Evolutionary conservation across 129 eudicot genomes (phyloP).

Genomic region (Helichrysum umbraculigerum): DNA sequence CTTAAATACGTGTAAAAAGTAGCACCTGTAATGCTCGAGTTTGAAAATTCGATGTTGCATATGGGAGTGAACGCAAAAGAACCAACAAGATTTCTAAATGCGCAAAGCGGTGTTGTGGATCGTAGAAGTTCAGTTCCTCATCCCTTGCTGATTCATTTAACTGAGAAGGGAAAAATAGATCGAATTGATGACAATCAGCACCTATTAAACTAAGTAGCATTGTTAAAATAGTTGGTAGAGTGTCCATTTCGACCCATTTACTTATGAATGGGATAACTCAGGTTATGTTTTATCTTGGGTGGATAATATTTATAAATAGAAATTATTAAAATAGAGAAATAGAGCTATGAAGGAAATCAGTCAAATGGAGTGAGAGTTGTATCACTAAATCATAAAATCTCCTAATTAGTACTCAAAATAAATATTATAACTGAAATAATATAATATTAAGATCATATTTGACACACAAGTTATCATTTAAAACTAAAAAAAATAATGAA

Average conservation of each 20-base stretch:
- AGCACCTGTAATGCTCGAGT: slow-evolving; percentile 82
- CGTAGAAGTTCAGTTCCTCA: slow-evolving; percentile 79
- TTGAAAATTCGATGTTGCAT: slow-evolving; percentile 62
- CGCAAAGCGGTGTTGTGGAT: slow-evolving; percentile 85
- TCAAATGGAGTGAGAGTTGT: not conserved
- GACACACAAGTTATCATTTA: not conserved
- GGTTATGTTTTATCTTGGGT: not conserved
- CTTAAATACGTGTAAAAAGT: slow-evolving; percentile 13
- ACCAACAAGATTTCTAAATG: slow-evolving; percentile 75
- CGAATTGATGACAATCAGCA: slow-evolving; percentile 15
- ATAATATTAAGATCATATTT: not conserved
- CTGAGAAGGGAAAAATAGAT: slow-evolving; percentile 40
- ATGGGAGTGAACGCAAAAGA: slow-evolving; percentile 84
- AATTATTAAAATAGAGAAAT: too few relatives aligned
- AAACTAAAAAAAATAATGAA: not conserved
- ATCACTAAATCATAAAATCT: not conserved
- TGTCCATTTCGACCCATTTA: slow-evolving; percentile 3
- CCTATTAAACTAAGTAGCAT: not conserved
- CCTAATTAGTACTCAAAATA: not conserved
- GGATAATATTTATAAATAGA: too few relatives aligned
- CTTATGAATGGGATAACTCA: not conserved
- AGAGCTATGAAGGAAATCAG: not conserved
- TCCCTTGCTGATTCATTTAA: slow-evolving; percentile 73
- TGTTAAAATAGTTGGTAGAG: slow-evolving; percentile 11
- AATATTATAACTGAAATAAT: not conserved